Evolutionary conservation across 176 grass and related monocot species (phyloP).

Genomic region (Ensete glaucum): DNA sequence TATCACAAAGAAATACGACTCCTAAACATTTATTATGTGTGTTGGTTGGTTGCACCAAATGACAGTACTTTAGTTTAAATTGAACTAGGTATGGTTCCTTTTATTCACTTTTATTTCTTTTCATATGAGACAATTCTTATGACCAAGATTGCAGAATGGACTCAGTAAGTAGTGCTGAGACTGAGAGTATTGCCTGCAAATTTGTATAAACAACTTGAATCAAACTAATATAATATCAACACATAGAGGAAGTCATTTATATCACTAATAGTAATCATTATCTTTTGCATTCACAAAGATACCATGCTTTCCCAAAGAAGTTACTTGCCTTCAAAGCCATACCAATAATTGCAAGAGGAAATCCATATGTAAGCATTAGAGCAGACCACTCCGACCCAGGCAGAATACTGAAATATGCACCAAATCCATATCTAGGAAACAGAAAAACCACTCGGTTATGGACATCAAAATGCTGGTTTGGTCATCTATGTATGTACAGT

Average conservation of each 20-base stretch:
- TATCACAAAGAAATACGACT: too few relatives aligned
- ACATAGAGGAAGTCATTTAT: too few relatives aligned
- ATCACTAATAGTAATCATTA: background rate
- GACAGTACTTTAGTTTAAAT: background rate
- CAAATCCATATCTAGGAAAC: constrained; percentile 70
- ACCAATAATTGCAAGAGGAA: constrained; percentile 91
- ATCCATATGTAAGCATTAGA: constrained; percentile 86
- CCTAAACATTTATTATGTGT: too few relatives aligned
- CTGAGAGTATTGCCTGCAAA: too few relatives aligned
- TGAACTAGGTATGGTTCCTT: background rate
- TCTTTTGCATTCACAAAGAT: constrained; percentile 1
- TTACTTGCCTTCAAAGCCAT: constrained; percentile 81
- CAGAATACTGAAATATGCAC: constrained; percentile 92
- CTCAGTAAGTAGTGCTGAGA: too few relatives aligned
- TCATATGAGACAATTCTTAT: too few relatives aligned
- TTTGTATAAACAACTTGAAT: too few relatives aligned
- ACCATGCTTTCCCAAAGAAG: background rate
- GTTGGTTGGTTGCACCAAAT: too few relatives aligned
- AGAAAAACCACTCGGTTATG: background rate
- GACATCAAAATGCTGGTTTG: background rate
- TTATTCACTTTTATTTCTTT: background rate
- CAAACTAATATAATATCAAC: too few relatives aligned
- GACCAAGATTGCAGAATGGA: too few relatives aligned
- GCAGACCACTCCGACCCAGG: constrained; percentile 94
- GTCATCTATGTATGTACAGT: background rate